A percentile compares a stretch with the other conserved stretches of the same genome.
phyloP scores from a whole-genome alignment of 805 yeast genomes.

The Barnettozyma botsteinii region DNA sequence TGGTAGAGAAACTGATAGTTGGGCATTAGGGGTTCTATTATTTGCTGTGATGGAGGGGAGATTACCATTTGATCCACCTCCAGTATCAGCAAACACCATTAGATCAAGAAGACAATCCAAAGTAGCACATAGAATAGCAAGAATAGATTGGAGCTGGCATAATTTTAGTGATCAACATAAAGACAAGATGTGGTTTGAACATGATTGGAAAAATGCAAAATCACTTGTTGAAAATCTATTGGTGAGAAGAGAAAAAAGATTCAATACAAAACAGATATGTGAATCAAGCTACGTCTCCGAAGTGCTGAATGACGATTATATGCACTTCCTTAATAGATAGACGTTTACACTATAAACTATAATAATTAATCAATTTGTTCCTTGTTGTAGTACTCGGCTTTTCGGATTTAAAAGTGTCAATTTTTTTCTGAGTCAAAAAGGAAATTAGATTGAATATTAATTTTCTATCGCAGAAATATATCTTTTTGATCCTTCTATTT shows the following conservation, averaged over 20 bases:
- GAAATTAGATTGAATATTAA: not conserved
- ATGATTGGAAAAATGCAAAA: constrained; percentile 43
- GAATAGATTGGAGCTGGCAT: constrained; percentile 89
- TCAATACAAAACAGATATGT: constrained; percentile 30
- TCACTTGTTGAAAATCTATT: constrained; percentile 45
- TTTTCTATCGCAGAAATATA: too few relatives aligned
- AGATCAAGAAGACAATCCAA: constrained; percentile 42
- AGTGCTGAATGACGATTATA: constrained; percentile 10
- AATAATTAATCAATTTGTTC: too few relatives aligned
- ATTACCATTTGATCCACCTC: constrained; percentile 88
- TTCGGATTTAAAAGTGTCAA: too few relatives aligned
- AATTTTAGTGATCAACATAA: constrained; percentile 33
- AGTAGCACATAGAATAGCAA: constrained; percentile 84
- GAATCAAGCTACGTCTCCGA: constrained; percentile 32
- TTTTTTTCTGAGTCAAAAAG: constrained; percentile 2
- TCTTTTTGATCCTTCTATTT: too few relatives aligned
- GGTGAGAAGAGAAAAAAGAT: constrained; percentile 42
- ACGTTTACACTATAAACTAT: not conserved
- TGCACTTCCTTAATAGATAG: not conserved
- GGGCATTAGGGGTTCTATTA: constrained; percentile 93
- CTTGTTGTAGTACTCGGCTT: too few relatives aligned
- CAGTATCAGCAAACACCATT: constrained; percentile 32
- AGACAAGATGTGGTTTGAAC: constrained; percentile 13
- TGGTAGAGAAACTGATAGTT: constrained; percentile 85
- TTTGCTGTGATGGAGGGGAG: constrained; percentile 81